A percentile compares a stretch with the other conserved stretches of the same genome.
Conservation (phyloP, 345 rosid genomes). For the rapeseed (Brassica napus) region Da-Ae NC_063446.1:9452001-9452500, state of each 20-base stretch:
- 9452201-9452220: neutral
- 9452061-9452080: neutral
- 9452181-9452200: neutral
- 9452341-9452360: too few relatives aligned
- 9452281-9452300: neutral
- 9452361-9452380: neutral
- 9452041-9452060: neutral
- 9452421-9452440: neutral
- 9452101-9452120: neutral
- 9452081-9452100: neutral
- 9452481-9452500: neutral
- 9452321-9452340: neutral
- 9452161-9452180: neutral
- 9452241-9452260: neutral
- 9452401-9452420: neutral
- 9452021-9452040: neutral
- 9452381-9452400: neutral
- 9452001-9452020: too few relatives aligned
- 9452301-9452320: too few relatives aligned
- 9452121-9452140: neutral
- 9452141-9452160: neutral
- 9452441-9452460: neutral
- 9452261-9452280: neutral
- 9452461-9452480: neutral
- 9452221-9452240: neutral